A percentile compares a stretch with the other conserved stretches of the same genome.
Conservation (phyloP, 176 grass and related monocot genomes). For the Chloris gayana region DNA sequence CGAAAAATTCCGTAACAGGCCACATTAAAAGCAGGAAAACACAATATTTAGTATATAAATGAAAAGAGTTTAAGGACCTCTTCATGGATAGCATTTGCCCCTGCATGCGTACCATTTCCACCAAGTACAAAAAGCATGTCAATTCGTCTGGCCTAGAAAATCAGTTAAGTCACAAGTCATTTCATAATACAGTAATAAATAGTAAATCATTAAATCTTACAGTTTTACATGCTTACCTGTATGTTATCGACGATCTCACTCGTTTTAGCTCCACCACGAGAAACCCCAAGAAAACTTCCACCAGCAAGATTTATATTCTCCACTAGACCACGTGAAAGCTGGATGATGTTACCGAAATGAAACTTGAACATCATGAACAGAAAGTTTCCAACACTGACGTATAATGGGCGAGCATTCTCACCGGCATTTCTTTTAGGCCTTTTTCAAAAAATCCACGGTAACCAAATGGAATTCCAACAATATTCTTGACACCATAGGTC, state of each 20-base stretch:
- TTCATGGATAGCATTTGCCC: constrained; percentile 91
- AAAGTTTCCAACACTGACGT: background rate
- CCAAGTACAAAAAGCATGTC: constrained; percentile 98
- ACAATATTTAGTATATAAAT: background rate
- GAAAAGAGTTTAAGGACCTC: constrained; percentile 52
- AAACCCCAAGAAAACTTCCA: constrained; percentile 93
- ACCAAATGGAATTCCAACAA: constrained; percentile 91
- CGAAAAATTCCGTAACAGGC: background rate
- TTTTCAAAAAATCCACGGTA: constrained; percentile 90
- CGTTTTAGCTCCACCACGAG: constrained; percentile 80
- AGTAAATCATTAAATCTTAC: background rate
- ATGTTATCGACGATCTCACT: constrained; percentile 92
- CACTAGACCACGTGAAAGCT: constrained; percentile 87
- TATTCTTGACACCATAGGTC: constrained; percentile 91
- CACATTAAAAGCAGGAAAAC: background rate
- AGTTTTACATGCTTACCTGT: constrained; percentile 54
- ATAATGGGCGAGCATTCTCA: constrained; percentile 37
- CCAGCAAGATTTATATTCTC: constrained; percentile 97
- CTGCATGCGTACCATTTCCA: constrained; percentile 96
- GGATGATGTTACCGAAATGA: constrained; percentile 30
- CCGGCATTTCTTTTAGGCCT: constrained; percentile 81
- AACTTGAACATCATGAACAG: constrained; percentile 11
- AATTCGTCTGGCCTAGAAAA: constrained; percentile 78
- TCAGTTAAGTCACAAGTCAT: background rate
- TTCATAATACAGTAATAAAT: background rate